Conservation (phyloP, 768 basidiomycete species). For the Gautieria morchelliformis region DNA sequence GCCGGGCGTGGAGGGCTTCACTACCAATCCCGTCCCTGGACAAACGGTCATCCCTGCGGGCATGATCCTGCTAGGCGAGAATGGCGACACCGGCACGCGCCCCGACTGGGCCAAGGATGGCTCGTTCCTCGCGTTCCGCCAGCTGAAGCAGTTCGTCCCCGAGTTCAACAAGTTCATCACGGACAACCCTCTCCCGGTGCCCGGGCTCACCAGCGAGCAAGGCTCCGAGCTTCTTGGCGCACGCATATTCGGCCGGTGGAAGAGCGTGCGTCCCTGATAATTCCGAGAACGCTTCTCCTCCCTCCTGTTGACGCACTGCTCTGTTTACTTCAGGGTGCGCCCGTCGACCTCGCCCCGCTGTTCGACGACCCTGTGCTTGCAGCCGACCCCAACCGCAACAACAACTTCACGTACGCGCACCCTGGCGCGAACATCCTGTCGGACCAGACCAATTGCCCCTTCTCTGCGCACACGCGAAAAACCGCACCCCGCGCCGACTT, state of each 20-base stretch:
- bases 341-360: conserved; percentile 35
- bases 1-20: conserved; percentile 24
- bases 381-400: conserved; percentile 30
- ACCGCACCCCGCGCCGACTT: conserved; percentile 28
- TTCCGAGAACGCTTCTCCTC: not conserved
- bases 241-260: conserved; percentile 25
- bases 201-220: conserved; percentile 17
- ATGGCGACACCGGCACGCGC: conserved; percentile 17
- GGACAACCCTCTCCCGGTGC: conserved; percentile 13
- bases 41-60: conserved; percentile 20
- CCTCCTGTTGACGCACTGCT: not conserved
- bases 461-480: conserved; percentile 40
- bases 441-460: conserved; percentile 25
- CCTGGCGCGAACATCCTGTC: conserved; percentile 15
- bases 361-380: conserved; percentile 31
- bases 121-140: conserved; percentile 23
- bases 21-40: conserved; percentile 14
- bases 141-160: conserved; percentile 25
- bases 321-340: conserved; percentile 25
- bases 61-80: conserved; percentile 18
- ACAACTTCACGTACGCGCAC: conserved; percentile 28
- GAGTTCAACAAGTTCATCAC: conserved; percentile 23
- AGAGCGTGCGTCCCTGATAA: conserved; percentile 24
- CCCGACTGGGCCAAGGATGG: conserved; percentile 23
- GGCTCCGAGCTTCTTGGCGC: conserved; percentile 23